phyloP scores from a whole-genome alignment of 1,284 basidiomycete species.

The Cystobasidium sp. region DNA sequence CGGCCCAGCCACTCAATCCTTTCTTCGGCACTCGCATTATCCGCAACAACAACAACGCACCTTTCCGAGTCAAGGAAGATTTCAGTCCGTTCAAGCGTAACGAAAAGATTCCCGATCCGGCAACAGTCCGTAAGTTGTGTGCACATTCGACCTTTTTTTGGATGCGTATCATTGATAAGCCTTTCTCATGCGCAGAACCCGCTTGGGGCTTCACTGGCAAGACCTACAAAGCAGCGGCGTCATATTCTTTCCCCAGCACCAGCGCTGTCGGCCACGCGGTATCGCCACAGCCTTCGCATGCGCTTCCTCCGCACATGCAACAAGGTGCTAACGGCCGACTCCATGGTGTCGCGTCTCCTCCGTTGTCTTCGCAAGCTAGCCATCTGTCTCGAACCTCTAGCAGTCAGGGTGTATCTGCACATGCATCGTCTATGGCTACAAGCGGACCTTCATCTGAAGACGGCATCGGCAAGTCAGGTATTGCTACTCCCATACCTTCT shows the following conservation, averaged over 20 bases:
- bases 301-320: slow-evolving; percentile 34
- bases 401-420: slow-evolving; percentile 4
- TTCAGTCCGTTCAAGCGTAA: slow-evolving; percentile 52
- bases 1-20: slow-evolving; percentile 45
- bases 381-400: slow-evolving; percentile 17
- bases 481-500: not conserved
- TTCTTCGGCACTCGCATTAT: slow-evolving; percentile 52
- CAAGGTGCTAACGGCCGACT: not conserved
- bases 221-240: slow-evolving; percentile 48
- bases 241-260: slow-evolving; percentile 16
- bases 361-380: slow-evolving; percentile 10
- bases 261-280: slow-evolving; percentile 2
- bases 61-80: slow-evolving; percentile 54
- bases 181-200: slow-evolving; percentile 30
- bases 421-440: slow-evolving; percentile 7
- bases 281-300: slow-evolving; percentile 26
- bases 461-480: slow-evolving; percentile 23
- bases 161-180: not conserved
- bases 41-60: slow-evolving; percentile 46
- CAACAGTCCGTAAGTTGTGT: slow-evolving; percentile 38
- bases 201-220: slow-evolving; percentile 52
- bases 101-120: slow-evolving; percentile 44
- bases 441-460: slow-evolving; percentile 26
- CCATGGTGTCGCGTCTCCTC: slow-evolving; percentile 7
- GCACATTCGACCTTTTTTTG: not conserved